Percentiles rank a stretch among this genome's conserved stretches.
These are phyloP conservation scores for Parasarocladium wereldwijsianum DNA, from an alignment of 2,329 filamentous ascomycete genomes.

Conservation along the genomic window DNA sequence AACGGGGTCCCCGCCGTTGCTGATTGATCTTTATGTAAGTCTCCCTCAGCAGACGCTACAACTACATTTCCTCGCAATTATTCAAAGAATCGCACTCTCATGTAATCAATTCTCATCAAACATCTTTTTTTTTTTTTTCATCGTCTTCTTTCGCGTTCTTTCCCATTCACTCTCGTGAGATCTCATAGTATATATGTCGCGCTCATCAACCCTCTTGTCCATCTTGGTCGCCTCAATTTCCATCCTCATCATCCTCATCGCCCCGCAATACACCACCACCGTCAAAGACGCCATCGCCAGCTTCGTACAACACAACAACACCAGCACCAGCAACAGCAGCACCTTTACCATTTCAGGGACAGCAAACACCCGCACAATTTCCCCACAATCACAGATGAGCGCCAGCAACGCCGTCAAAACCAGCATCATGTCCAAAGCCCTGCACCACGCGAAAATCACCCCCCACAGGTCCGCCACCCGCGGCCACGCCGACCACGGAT, in stretches of 20 bases:
- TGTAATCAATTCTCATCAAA: too few species aligned
- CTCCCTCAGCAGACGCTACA: not conserved
- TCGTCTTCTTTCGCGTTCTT: too few species aligned
- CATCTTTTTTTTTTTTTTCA: too few species aligned
- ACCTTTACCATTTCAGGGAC: slow-evolving; percentile 5
- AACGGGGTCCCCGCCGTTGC: slow-evolving; percentile 2
- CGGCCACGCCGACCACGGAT: slow-evolving; percentile 70
- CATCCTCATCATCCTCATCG: slow-evolving; percentile 19
- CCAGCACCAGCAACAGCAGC: slow-evolving; percentile 7
- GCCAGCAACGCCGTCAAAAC: slow-evolving; percentile 24
- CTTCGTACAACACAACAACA: slow-evolving; percentile 2
- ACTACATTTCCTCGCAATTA: not conserved
- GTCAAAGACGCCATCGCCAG: slow-evolving; percentile 8
- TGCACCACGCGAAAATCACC: slow-evolving; percentile 56
- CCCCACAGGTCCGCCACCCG: slow-evolving; percentile 58
- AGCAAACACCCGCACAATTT: not conserved
- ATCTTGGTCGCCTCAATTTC: slow-evolving; percentile 22
- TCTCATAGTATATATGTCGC: slow-evolving; percentile 29
- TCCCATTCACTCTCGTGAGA: too few species aligned
- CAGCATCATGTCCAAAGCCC: slow-evolving; percentile 45
- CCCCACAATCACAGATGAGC: slow-evolving; percentile 12
- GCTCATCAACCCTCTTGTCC: slow-evolving; percentile 16
- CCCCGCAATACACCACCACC: slow-evolving; percentile 11
- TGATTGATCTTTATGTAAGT: slow-evolving; percentile 4
- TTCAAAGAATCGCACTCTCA: not conserved